Percentiles rank a stretch among this genome's conserved stretches.
Evolutionary conservation across 2,329 filamentous ascomycete species (phyloP).

Genomic region (Scedosporium dehoogii): DNA sequence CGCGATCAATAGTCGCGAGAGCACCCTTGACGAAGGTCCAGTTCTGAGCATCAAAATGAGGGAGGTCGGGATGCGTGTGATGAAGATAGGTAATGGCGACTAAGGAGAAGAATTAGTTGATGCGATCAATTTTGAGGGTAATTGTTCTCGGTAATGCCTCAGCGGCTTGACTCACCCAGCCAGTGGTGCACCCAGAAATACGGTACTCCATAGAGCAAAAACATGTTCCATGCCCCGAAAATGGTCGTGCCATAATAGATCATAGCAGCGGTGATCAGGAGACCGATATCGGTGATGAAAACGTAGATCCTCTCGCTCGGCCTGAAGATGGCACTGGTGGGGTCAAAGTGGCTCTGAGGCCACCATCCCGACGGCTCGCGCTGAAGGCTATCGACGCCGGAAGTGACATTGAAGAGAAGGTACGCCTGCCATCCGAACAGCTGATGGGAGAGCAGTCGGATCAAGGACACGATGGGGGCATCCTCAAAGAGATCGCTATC

Average conservation of each 20-base stretch:
- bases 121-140: slow-evolving; percentile 11
- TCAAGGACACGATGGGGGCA: slow-evolving; percentile 44
- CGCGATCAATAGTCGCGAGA: slow-evolving; percentile 52
- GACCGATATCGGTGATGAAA: slow-evolving; percentile 48
- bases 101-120: slow-evolving; percentile 15
- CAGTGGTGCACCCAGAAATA: slow-evolving; percentile 65
- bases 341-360: slow-evolving; percentile 49
- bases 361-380: slow-evolving; percentile 27
- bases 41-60: slow-evolving; percentile 46
- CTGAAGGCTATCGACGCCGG: slow-evolving; percentile 39
- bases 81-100: slow-evolving; percentile 69
- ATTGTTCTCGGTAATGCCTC: too few relatives aligned
- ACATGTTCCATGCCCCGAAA: slow-evolving; percentile 46
- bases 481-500: slow-evolving; percentile 51
- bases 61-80: slow-evolving; percentile 44
- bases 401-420: slow-evolving; percentile 47
- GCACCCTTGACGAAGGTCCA: slow-evolving; percentile 57
- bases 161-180: slow-evolving; percentile 25
- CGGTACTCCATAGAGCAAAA: slow-evolving; percentile 51
- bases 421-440: slow-evolving; percentile 56
- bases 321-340: slow-evolving; percentile 51
- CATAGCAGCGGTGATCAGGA: slow-evolving; percentile 37
- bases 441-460: slow-evolving; percentile 51
- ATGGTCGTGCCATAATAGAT: slow-evolving; percentile 42
- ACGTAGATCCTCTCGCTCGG: slow-evolving; percentile 46